Evolutionary conservation across 2,329 filamentous ascomycete genomes (phyloP).

Genomic region (Botryotinia calthae): DNA sequence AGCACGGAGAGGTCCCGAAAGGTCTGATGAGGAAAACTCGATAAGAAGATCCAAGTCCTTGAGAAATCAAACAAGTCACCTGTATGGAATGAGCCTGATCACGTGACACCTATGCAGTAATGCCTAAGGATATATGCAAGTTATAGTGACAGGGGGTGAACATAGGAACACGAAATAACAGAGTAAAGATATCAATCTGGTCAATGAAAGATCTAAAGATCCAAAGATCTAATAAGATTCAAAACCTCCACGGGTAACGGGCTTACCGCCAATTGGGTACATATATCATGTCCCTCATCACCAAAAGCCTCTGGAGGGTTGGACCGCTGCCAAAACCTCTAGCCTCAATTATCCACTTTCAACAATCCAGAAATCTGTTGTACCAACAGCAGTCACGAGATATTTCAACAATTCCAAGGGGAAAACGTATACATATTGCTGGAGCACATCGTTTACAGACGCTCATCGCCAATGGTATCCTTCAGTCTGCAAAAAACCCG

Average conservation of each 20-base stretch:
- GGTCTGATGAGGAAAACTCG: neutral
- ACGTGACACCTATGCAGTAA: neutral
- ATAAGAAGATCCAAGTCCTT: neutral
- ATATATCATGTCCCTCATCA: neutral
- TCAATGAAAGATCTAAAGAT: neutral
- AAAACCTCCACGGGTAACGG: neutral
- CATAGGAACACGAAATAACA: neutral
- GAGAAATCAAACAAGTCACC: neutral
- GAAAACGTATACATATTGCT: neutral
- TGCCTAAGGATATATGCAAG: neutral
- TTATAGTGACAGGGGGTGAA: neutral
- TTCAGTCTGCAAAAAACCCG: neutral
- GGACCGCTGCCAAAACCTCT: conserved; percentile 1
- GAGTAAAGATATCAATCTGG: neutral
- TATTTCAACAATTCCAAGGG: neutral
- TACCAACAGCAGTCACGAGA: conserved; percentile 4
- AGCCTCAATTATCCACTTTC: neutral
- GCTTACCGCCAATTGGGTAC: neutral
- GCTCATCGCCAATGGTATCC: conserved; percentile 1
- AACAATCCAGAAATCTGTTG: neutral
- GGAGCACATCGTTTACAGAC: neutral
- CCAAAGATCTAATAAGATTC: neutral
- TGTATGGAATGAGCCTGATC: neutral
- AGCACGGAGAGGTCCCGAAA: neutral
- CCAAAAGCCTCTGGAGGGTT: neutral